Conservation (phyloP, 352 stramenopile genomes). For the Phytophthora hybrid region DNA sequence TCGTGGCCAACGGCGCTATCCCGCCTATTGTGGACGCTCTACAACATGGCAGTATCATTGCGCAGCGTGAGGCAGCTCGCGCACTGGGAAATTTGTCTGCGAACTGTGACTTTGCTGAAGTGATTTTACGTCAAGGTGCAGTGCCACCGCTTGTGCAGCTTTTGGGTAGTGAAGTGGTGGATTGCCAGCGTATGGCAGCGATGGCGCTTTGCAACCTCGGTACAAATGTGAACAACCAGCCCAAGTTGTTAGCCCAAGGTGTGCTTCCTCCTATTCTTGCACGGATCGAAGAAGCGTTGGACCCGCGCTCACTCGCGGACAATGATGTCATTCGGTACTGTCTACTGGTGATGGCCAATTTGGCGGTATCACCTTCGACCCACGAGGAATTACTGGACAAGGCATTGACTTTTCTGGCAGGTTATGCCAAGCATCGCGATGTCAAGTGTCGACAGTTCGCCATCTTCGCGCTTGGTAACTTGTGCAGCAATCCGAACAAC, state of each 20-base stretch:
- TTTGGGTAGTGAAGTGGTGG: conserved; percentile 89
- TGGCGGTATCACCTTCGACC: conserved; percentile 89
- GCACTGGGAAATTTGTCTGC: conserved; percentile 95
- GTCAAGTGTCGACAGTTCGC: conserved; percentile 97
- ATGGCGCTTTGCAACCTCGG: conserved; percentile 97
- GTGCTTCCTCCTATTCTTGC: conserved; percentile 91
- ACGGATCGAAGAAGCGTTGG: conserved; percentile 90
- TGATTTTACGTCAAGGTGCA: conserved; percentile 91
- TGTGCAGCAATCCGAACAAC: conserved; percentile 94
- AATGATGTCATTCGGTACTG: conserved; percentile 96
- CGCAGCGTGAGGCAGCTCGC: conserved; percentile 94
- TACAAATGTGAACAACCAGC: conserved; percentile 95
- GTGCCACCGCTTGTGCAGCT: conserved; percentile 88
- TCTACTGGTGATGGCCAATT: conserved; percentile 94
- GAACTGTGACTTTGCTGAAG: conserved; percentile 95
- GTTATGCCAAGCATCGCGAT: conserved; percentile 95
- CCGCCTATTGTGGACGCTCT: conserved; percentile 88
- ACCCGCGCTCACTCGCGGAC: conserved; percentile 93
- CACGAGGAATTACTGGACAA: conserved; percentile 84
- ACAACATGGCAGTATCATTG: conserved; percentile 70
- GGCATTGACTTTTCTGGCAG: conserved; percentile 89
- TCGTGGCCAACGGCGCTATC: conserved; percentile 91
- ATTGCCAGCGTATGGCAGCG: conserved; percentile 95
- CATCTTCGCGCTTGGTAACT: conserved; percentile 95
- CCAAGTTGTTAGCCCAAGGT: conserved; percentile 88